Evolutionary conservation across 192 early-diverging fungal species (phyloP), one percentile per base, ranked within the genome.

Genomic region (Coemansia sp.): DNA sequence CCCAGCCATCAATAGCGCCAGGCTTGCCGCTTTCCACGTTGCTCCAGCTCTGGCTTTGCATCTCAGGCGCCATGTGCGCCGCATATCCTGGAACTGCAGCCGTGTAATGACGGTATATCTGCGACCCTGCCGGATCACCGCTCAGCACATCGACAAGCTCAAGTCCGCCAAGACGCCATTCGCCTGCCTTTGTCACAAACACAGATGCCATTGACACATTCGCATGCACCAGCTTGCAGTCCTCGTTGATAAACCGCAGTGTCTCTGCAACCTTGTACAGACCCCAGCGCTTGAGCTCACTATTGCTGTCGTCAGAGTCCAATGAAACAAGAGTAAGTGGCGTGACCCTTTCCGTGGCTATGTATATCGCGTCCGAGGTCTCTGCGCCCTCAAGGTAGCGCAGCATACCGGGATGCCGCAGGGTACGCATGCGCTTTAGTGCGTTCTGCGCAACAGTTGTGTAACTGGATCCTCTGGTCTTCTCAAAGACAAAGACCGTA

Each of bases 151-250:
- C 87, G 25, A 93, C 67, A 19, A 91, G 61, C 62, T 99, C 97
- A 44, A 97, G 85, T 4, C 94, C 95, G n/a, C 92, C 91, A 39
- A 99, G 83, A 65, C 89, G 93, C 95, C 95, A 99, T 76, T 99
- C 97, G 54, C 97, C 97, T 9, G 93, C 91, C 62, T 89, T 88
- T 13, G 92, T 98, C 22, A 89, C 91, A 70, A 90, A 97, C 60
- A 99, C 90, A 1, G 93, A 92, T 0, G 85, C 85, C 7, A 89
- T 74, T 9, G 87, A 85, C 55, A 99, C 67, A 81, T 92, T 94
- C 13, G 92, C 97, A 65, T 99, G 97, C 4, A 96, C 88, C 72
- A 97, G 83, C 19, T 78, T 76, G 65, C 93, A 91, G 69, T 98
- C 96, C 57, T 86, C 84, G 66, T 93, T 94, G 55, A 97, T 76